These are phyloP conservation scores for Ambrosia artemisiifolia DNA, from an alignment of 129 eudicot genomes.

Conservation along the genomic window DNA sequence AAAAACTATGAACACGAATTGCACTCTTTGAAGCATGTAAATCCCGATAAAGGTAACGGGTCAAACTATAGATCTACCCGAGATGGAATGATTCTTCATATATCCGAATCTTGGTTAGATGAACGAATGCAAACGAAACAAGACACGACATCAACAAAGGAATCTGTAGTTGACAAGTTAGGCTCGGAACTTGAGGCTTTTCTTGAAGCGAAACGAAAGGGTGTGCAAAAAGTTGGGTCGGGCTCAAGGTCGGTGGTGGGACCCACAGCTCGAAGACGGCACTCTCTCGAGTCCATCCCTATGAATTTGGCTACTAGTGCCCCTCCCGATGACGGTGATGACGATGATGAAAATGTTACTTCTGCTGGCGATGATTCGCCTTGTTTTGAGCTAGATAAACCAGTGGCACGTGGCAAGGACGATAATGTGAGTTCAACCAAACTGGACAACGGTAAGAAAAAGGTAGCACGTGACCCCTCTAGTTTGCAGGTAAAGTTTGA, in stretches of 20 bases:
- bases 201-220: conserved; percentile 48
- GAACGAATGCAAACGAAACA: conserved; percentile 74
- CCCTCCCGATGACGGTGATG: conserved; percentile 67
- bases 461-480: conserved; percentile 34
- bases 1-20: conserved; percentile 68
- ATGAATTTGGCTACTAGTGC: conserved; percentile 74
- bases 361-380: conserved; percentile 74
- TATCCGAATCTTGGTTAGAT: conserved; percentile 95
- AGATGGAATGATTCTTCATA: conserved; percentile 69
- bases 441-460: conserved; percentile 41
- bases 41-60: conserved; percentile 36
- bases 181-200: conserved; percentile 73
- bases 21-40: conserved; percentile 52
- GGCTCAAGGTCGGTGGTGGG: conserved; percentile 22
- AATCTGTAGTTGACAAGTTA: conserved; percentile 58
- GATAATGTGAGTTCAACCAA: conserved; percentile 23
- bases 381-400: conserved; percentile 77
- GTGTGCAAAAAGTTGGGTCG: not conserved
- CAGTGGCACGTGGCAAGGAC: conserved; percentile 28
- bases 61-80: conserved; percentile 26
- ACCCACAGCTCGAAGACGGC: conserved; percentile 41
- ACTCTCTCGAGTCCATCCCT: conserved; percentile 83
- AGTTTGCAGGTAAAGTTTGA: conserved; percentile 79
- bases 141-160: conserved; percentile 37
- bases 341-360: conserved; percentile 19